A percentile compares a stretch with the other conserved stretches of the same genome.
These are phyloP conservation scores for Trichosporon ovoides DNA, from an alignment of 1,284 basidiomycete species.

Conservation along the genomic window DNA sequence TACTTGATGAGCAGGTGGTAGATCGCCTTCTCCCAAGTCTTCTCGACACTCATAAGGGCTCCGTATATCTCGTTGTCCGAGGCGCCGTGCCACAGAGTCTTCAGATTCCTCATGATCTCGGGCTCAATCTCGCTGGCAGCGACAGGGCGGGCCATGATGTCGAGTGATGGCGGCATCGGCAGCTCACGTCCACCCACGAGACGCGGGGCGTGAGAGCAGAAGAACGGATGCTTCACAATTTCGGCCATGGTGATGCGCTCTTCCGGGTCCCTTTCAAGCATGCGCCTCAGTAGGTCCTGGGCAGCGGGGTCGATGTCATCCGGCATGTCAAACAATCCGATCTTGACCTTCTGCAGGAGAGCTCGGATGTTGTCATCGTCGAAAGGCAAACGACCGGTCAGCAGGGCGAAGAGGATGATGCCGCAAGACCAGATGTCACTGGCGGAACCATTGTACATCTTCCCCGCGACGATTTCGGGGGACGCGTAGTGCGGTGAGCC, in stretches of 20 bases:
- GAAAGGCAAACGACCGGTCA: conserved; percentile 88
- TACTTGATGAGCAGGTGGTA: conserved; percentile 80
- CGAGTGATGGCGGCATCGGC: conserved; percentile 63
- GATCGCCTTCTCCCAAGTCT: conserved; percentile 88
- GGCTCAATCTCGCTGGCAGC: conserved; percentile 66
- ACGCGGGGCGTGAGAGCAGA: conserved; percentile 61
- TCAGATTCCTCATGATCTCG: conserved; percentile 85
- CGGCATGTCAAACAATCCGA: conserved; percentile 80
- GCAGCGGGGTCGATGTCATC: conserved; percentile 68
- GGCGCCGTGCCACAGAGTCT: conserved; percentile 79
- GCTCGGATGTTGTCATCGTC: conserved; percentile 69
- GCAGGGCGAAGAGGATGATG: conserved; percentile 85
- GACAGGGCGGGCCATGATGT: conserved; percentile 64
- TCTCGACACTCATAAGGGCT: conserved; percentile 57
- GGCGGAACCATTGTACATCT: conserved; percentile 78
- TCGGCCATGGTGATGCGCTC: conserved; percentile 82
- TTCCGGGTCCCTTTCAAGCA: conserved; percentile 79
- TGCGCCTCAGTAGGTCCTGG: conserved; percentile 73
- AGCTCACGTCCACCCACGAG: conserved; percentile 54
- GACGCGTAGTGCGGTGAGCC: conserved; percentile 97
- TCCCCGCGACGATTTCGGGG: conserved; percentile 93
- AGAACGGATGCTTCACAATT: conserved; percentile 86
- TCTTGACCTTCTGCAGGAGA: conserved; percentile 76
- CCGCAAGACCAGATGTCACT: conserved; percentile 99
- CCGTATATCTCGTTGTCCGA: conserved; percentile 65